Conservation (phyloP, 306 rosid genomes). For the Spatholobus suberectus region DNA sequence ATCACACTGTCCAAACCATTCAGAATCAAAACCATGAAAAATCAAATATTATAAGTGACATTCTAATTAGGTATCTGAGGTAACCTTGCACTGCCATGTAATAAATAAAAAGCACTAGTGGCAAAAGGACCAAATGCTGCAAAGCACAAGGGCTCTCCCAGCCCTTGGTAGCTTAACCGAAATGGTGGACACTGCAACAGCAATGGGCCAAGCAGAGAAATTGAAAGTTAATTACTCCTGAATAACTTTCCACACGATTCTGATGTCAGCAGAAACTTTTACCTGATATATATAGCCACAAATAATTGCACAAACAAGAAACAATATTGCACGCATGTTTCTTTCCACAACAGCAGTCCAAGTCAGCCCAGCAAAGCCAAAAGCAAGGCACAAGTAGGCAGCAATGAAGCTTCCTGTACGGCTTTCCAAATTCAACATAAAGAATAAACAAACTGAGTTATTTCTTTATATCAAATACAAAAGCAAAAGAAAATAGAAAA, state of each 20-base stretch:
- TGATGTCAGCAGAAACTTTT: slow-evolving; percentile 13
- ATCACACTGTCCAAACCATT: slow-evolving; percentile 54
- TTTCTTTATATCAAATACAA: background rate
- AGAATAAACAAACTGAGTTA: slow-evolving; percentile 37
- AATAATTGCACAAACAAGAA: slow-evolving; percentile 69
- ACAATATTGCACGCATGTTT: slow-evolving; percentile 62
- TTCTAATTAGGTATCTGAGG: slow-evolving; percentile 19
- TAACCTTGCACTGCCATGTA: slow-evolving; percentile 79
- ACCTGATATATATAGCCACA: slow-evolving; percentile 93
- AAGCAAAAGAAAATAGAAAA: slow-evolving; percentile 9
- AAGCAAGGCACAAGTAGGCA: slow-evolving; percentile 67
- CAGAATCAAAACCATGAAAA: slow-evolving; percentile 39
- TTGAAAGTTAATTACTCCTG: slow-evolving; percentile 13
- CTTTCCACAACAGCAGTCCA: slow-evolving; percentile 71
- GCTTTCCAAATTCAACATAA: slow-evolving; percentile 59
- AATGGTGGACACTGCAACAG: slow-evolving; percentile 91
- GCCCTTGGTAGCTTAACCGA: slow-evolving; percentile 86
- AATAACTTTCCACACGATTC: slow-evolving; percentile 12
- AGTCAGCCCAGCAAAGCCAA: slow-evolving; percentile 76
- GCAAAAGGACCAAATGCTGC: slow-evolving; percentile 96
- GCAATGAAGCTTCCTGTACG: slow-evolving; percentile 72
- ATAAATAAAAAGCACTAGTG: slow-evolving; percentile 80
- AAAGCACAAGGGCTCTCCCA: slow-evolving; percentile 95
- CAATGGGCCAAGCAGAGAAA: slow-evolving; percentile 2
- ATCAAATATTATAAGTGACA: slow-evolving; percentile 4